Percentiles rank a stretch among this genome's conserved stretches.
These are phyloP conservation scores for Akanthomyces muscarius DNA, from an alignment of 2,329 filamentous ascomycete species.

Conservation along the genomic window DNA sequence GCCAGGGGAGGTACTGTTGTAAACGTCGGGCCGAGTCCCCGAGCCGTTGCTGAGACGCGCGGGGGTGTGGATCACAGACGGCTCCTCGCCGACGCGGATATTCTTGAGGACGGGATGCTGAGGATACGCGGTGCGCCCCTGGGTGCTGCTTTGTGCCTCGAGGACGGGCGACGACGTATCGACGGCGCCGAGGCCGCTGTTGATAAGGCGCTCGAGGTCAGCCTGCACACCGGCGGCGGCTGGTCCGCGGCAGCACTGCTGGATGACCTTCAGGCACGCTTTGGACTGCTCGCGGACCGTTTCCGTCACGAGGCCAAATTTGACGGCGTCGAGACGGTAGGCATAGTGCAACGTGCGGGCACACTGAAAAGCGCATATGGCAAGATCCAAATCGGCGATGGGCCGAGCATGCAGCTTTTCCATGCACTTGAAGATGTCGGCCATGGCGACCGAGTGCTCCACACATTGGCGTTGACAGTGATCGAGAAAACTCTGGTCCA, in stretches of 20 bases:
- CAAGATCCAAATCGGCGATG: conserved; percentile 52
- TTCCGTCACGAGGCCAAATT: conserved; percentile 42
- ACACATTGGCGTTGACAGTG: conserved; percentile 49
- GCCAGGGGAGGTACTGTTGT: conserved; percentile 14
- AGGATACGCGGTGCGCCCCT: conserved; percentile 8
- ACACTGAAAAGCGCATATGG: conserved; percentile 54
- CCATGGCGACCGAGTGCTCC: conserved; percentile 52
- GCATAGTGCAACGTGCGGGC: conserved; percentile 50
- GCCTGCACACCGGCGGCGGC: conserved; percentile 44
- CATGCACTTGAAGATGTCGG: conserved; percentile 51
- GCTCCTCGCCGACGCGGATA: conserved; percentile 19
- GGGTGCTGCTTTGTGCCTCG: conserved; percentile 16
- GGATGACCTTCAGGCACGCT: conserved; percentile 49
- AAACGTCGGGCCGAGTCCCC: conserved; percentile 24
- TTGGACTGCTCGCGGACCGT: conserved; percentile 46
- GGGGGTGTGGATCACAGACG: conserved; percentile 17
- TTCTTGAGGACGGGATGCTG: conserved; percentile 16
- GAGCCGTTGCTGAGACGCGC: neutral
- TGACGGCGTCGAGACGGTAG: conserved; percentile 41
- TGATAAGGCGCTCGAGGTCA: conserved; percentile 50
- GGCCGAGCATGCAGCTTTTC: conserved; percentile 49
- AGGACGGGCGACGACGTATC: conserved; percentile 15
- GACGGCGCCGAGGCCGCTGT: conserved; percentile 36
- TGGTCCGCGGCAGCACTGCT: conserved; percentile 47
- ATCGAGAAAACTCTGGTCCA: conserved; percentile 46